Evolutionary conservation across 129 eudicot genomes (phyloP), one percentile per base, ranked within the genome.

Genomic region (Deinandra increscens): DNA sequence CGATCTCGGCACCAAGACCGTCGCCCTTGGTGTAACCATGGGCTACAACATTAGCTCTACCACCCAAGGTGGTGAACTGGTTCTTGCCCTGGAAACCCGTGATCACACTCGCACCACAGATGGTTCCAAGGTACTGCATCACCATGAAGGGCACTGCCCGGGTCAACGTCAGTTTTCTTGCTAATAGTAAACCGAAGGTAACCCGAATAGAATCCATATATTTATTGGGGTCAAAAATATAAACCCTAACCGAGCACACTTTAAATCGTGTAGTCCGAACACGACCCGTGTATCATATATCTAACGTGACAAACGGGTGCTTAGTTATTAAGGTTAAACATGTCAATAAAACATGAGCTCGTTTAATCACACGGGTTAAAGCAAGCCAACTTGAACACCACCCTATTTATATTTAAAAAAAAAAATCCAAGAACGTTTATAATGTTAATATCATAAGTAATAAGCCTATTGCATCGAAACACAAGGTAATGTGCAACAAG

Each of bases 81-180:
- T 64, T 49, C 2, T 84, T 73, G 15, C 85, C 87, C 78, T 54
- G 66, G 78, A 84, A 91, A 3, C 97, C 97, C 79, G 85, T 87
- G 14, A 91, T 89, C 59, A 91, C 90, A 42, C 97, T 96, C 43
- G 97, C 96, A 55, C 97, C 97, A 70, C 92, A 85, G 80, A 85
- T 87, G 56, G 95, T 92, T 34, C 95, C 97, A 38, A 87, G 90
- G 65, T 88, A 81, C 81, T 91, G 96, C 97, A 87, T 91, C 76
- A 91, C 85, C 73, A 91, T 91, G 86, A 87, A 87, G 78, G 83
- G 83, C 13, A 85, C 34, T 3, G 95, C 87, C 82, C 97, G 81
- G 62, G 91, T 87, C 62, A 91, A 55, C 13, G 97, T 84, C 38
- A 87, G 80, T 65, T 90, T 90, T 79, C 97, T 87, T 72, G 97